phyloP scores from a whole-genome alignment of 2,329 filamentous ascomycete genomes.

The Magnaporthiopsis poae region DNA sequence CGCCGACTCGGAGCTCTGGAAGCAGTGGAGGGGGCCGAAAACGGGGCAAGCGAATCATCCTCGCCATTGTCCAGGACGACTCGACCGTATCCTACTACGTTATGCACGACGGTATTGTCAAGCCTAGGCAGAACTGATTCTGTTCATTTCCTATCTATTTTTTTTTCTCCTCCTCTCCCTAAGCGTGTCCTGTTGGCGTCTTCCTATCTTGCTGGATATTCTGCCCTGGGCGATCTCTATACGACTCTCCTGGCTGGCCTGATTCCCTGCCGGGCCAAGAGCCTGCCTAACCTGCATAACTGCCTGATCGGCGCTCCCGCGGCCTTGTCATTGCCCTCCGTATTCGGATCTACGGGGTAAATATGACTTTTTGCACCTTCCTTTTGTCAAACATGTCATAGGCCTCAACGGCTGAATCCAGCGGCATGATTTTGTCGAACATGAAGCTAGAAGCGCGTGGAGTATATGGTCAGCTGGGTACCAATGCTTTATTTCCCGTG shows the following conservation, averaged over 20 bases:
- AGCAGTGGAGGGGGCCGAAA: constrained; percentile 35
- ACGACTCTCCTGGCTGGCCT: too few species aligned
- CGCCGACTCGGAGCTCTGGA: constrained; percentile 21
- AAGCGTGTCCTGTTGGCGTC: not conserved
- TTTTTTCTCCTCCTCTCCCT: not conserved
- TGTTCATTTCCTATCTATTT: not conserved
- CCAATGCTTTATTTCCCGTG: too few species aligned
- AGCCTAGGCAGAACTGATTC: constrained; percentile 67
- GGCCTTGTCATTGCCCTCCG: too few species aligned
- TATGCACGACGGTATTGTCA: constrained; percentile 77
- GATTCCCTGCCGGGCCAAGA: too few species aligned
- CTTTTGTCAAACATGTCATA: constrained; percentile 65
- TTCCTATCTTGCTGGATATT: not conserved
- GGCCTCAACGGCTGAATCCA: constrained; percentile 55
- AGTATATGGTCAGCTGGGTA: not conserved
- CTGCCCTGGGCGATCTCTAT: not conserved
- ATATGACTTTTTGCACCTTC: constrained; percentile 66
- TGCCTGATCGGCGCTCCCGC: too few species aligned
- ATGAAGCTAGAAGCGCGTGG: constrained; percentile 49
- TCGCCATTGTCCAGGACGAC: constrained; percentile 68
- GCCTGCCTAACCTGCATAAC: too few species aligned
- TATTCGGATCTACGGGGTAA: constrained; percentile 34
- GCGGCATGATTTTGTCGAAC: constrained; percentile 65
- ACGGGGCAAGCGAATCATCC: constrained; percentile 57
- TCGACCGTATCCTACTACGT: constrained; percentile 79